phyloP scores from a whole-genome alignment of 176 grass and related monocot species.

The Canna indica region DNA sequence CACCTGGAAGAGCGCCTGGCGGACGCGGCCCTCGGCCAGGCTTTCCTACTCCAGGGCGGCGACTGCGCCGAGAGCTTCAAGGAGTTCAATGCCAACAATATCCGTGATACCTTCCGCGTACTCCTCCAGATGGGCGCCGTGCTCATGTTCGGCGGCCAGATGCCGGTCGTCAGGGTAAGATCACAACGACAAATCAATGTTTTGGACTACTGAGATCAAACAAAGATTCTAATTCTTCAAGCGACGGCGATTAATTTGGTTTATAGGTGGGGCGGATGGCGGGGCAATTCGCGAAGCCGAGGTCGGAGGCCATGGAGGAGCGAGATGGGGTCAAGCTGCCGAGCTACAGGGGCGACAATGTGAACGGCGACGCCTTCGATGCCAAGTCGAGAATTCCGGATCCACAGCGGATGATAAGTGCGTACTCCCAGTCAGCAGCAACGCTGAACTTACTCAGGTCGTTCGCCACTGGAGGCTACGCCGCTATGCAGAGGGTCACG shows the following conservation, averaged over 20 bases:
- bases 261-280: slow-evolving; percentile 83
- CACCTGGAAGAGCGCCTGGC: no score
- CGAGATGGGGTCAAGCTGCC: slow-evolving; percentile 78
- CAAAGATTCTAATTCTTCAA: background rate
- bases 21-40: no score
- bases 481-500: slow-evolving; percentile 77
- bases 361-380: slow-evolving; percentile 67
- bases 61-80: slow-evolving; percentile 99
- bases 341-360: slow-evolving; percentile 95
- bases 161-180: slow-evolving; percentile 83
- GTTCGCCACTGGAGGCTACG: slow-evolving; percentile 87
- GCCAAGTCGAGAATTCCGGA: slow-evolving; percentile 69
- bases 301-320: slow-evolving; percentile 66
- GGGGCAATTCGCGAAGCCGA: slow-evolving; percentile 90
- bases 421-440: slow-evolving; percentile 66
- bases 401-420: slow-evolving; percentile 79
- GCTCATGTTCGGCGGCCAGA: no score
- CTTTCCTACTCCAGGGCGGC: slow-evolving; percentile 6
- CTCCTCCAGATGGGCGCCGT: no score
- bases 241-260: no score
- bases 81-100: slow-evolving; percentile 98
- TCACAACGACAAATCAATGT: background rate
- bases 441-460: slow-evolving; percentile 89
- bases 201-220: slow-evolving; percentile 29
- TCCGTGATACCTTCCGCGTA: no score